Conservation (phyloP, 1,139 yeast species). For the Casaregolazyma suthepensis region DNA sequence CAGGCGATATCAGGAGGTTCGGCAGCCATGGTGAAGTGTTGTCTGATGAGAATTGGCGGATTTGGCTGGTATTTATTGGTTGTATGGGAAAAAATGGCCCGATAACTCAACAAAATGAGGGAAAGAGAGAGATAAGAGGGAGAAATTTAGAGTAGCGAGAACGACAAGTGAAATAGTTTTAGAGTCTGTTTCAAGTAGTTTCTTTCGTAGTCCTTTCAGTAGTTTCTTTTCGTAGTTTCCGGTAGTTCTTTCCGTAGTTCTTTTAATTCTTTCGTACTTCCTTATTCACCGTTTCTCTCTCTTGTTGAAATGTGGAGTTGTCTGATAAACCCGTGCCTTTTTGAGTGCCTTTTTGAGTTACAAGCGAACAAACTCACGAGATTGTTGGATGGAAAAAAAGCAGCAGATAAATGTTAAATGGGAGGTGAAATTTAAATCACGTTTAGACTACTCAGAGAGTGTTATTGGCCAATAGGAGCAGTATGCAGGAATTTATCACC, state of each 20-base stretch:
- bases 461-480: not conserved
- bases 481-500: not conserved
- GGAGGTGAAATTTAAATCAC: not conserved
- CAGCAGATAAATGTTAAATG: not conserved
- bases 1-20: slow-evolving; percentile 4
- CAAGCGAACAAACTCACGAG: not conserved
- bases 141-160: no score
- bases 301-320: not conserved
- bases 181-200: no score
- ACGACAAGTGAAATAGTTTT: no score
- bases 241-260: no score
- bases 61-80: not conserved
- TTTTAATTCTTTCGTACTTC: no score
- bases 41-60: not conserved
- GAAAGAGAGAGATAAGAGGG: not conserved
- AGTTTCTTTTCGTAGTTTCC: no score
- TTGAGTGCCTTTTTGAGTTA: not conserved
- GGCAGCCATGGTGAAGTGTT: not conserved
- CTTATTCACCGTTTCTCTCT: no score
- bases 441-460: not conserved
- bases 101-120: not conserved
- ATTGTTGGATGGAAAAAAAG: not conserved
- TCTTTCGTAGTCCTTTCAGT: no score
- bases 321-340: not conserved
- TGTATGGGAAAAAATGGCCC: not conserved